Evolutionary conservation across 352 stramenopile species (phyloP).

Genomic region (Pythium brassicae): DNA sequence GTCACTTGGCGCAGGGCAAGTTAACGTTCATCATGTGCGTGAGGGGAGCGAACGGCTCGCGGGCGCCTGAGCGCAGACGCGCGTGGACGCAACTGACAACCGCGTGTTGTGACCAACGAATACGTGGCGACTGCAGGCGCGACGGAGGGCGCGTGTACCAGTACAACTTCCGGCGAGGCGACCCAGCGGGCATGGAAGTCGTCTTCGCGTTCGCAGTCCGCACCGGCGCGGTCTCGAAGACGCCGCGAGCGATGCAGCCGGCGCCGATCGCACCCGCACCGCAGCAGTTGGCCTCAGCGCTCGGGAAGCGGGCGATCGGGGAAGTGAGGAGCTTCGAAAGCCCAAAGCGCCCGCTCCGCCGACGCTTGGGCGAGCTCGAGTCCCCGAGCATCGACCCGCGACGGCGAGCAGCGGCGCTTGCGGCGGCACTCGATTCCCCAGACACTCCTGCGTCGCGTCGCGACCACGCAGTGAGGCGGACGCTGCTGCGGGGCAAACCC

Average conservation of each 20-base stretch:
- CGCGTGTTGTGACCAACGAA: not conserved
- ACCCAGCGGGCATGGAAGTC: conserved; percentile 31
- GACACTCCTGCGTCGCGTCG: conserved; percentile 14
- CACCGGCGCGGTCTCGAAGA: conserved; percentile 42
- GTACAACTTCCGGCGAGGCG: conserved; percentile 55
- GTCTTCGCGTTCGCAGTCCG: conserved; percentile 50
- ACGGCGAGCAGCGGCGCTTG: conserved; percentile 2
- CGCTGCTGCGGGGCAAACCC: not conserved
- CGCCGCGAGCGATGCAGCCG: conserved; percentile 8
- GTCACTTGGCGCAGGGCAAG: conserved; percentile 52
- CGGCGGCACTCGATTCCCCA: conserved; percentile 3
- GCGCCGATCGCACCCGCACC: not conserved
- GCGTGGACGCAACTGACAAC: not conserved
- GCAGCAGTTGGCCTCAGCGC: not conserved
- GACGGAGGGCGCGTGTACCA: conserved; percentile 43
- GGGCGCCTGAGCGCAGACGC: no score
- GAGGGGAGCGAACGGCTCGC: not conserved
- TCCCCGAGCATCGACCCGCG: conserved; percentile 18
- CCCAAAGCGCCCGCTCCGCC: conserved; percentile 17
- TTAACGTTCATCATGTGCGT: conserved; percentile 60
- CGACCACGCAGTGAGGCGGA: not conserved
- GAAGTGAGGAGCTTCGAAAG: conserved; percentile 17
- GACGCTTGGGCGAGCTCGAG: conserved; percentile 26
- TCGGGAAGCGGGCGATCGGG: conserved; percentile 6
- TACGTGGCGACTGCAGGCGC: conserved; percentile 22